A percentile compares a stretch with the other conserved stretches of the same genome.
These are phyloP conservation scores for Chrysochromulina tobinii DNA, from an alignment of 78 protist genomes.

Conservation along the genomic window DNA sequence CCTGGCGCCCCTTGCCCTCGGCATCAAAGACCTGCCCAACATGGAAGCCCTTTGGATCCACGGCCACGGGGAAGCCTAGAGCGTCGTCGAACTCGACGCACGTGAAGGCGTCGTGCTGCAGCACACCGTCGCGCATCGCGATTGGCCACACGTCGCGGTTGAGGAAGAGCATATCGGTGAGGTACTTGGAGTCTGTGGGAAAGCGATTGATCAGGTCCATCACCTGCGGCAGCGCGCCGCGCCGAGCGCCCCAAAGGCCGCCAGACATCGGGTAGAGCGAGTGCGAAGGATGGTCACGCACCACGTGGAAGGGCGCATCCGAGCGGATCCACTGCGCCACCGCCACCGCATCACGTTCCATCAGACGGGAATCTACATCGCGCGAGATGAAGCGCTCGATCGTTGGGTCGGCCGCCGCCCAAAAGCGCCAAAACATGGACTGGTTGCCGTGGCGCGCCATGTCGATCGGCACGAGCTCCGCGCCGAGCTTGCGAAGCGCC, in stretches of 20 bases:
- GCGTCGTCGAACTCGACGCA: constrained; percentile 28
- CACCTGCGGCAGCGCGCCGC: background rate
- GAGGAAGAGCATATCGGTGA: constrained; percentile 44
- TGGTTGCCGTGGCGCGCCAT: background rate
- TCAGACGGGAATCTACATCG: constrained; percentile 42
- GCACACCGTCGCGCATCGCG: background rate
- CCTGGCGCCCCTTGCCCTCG: background rate
- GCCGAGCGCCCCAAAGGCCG: constrained; percentile 40
- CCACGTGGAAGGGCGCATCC: constrained; percentile 11
- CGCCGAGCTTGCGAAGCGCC: background rate
- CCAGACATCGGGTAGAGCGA: constrained; percentile 6
- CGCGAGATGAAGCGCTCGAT: constrained; percentile 40
- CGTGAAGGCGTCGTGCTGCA: constrained; percentile 36
- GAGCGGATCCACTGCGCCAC: constrained; percentile 21
- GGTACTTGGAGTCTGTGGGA: background rate
- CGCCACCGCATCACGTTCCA: background rate
- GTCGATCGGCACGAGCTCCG: background rate
- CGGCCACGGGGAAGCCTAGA: background rate
- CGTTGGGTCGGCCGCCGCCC: constrained; percentile 18
- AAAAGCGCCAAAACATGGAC: constrained; percentile 49
- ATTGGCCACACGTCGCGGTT: background rate
- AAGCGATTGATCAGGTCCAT: background rate
- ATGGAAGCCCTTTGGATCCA: background rate
- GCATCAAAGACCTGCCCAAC: background rate
- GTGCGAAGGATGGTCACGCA: constrained; percentile 47